Percentiles rank a stretch among this genome's conserved stretches.
phyloP scores from a whole-genome alignment of 148 eudicot species.

The Vaccinium myrtillus region DNA sequence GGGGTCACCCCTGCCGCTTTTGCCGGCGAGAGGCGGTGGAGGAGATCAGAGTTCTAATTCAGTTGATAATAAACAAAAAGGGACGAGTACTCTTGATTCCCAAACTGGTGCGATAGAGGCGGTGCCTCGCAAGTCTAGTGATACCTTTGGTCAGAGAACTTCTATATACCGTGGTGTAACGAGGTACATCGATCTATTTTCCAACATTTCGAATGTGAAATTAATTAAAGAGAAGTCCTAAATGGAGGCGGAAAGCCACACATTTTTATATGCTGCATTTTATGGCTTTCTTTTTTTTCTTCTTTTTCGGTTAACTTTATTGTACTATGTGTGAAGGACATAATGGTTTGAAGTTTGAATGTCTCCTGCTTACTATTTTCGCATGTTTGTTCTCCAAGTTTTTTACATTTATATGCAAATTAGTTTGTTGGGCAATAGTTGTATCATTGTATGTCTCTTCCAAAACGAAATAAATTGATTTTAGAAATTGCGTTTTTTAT shows the following conservation, averaged over 20 bases:
- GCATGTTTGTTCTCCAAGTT: background rate
- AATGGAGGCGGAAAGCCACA: background rate
- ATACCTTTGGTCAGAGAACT: conserved; percentile 92
- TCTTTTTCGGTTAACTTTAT: background rate
- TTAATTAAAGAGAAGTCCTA: too few relatives aligned
- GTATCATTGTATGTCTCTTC: background rate
- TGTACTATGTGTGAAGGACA: background rate
- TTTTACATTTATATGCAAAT: too few relatives aligned
- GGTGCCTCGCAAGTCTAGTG: conserved; percentile 69
- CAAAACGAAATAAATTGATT: background rate
- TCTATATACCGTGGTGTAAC: conserved; percentile 98
- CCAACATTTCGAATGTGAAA: background rate
- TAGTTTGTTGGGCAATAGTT: background rate
- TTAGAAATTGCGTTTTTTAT: background rate
- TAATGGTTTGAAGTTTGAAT: background rate
- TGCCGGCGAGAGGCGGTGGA: conserved; percentile 31
- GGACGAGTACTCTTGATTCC: conserved; percentile 23
- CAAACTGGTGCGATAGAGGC: conserved; percentile 51
- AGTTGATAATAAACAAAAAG: conserved; percentile 41
- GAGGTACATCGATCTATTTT: conserved; percentile 37
- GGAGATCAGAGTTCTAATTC: conserved; percentile 31
- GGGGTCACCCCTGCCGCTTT: conserved; percentile 41
- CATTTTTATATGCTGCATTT: background rate
- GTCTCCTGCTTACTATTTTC: background rate
- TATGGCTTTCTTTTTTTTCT: background rate